Evolutionary conservation across 192 early-diverging fungal genomes (phyloP), one percentile per base, ranked within the genome.

Genomic region (Phlyctochytrium arcticum): DNA sequence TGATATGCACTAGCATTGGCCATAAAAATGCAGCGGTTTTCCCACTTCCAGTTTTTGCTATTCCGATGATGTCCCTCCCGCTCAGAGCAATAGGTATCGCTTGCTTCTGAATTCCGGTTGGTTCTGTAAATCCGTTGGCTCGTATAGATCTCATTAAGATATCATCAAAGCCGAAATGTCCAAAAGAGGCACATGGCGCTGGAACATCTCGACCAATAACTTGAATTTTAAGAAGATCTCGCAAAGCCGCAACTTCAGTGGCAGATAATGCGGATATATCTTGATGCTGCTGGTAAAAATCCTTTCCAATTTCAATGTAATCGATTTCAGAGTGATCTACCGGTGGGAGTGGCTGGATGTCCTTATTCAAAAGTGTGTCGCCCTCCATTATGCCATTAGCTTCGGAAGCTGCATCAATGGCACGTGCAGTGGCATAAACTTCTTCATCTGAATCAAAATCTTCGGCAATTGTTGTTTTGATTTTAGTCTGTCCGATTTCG

Each of bases 1-100:
- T 90, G 35, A 91, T 88, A 57, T 93, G 92, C 30, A 88, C 77
- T 46, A 92, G 60, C 90, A 93, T 89, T 4, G 92, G 92, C 74
- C 87, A 73, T 5, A 93, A 60, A 66, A 90, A 93, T 0, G 92
- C 89, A 0, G 89, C 89, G 1, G 92, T 93, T 67, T 93, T 93
- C 35, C 92, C 92, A 9, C 87, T 89, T 21, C 92, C 92, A 23
- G 92, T 93, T 57, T 88, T 88, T 6, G 90, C 89, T 36, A 93
- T 88, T 17, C 90, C 92, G 62, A 92, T 77, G 30, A 93, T 83
- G 48, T 93, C 92, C 29, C 92, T 75, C 48, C 92, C 92, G 36
- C 81, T 83, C 35, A 93, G 60, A 1, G 85, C 89, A 3, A 89
- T 84, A 8, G 91, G 90, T 0, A 90, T 80, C 0, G 91, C 89